Evolutionary conservation across 805 yeast species (phyloP).

Genomic region (Starmerella ratchasimensis): DNA sequence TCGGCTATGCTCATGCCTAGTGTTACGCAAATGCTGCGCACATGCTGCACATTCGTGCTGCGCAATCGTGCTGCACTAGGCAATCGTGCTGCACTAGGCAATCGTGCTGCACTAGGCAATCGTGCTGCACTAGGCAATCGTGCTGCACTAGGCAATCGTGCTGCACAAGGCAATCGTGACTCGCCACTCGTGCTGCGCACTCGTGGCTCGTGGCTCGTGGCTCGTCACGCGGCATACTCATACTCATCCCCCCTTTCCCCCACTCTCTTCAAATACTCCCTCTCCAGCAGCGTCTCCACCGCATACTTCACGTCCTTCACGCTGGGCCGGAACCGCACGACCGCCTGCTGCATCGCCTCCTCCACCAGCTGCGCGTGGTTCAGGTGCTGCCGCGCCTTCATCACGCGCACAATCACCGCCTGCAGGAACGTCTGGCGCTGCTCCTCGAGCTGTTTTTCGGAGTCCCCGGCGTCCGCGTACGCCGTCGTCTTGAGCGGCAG

Average conservation of each 20-base stretch:
- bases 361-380: constrained; percentile 69
- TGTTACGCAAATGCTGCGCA: too few species aligned
- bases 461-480: constrained; percentile 56
- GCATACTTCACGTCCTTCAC: constrained; percentile 77
- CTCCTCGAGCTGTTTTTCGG: constrained; percentile 70
- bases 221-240: constrained; percentile 76
- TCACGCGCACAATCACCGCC: constrained; percentile 89
- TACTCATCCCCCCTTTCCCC: constrained; percentile 63
- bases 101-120: too few species aligned
- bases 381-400: constrained; percentile 80
- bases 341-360: constrained; percentile 78
- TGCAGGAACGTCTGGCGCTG: constrained; percentile 74
- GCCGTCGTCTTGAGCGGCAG: constrained; percentile 44
- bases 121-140: too few species aligned
- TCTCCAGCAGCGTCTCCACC: constrained; percentile 71
- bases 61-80: too few species aligned
- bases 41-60: too few species aligned
- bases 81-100: too few species aligned
- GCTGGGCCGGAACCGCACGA: constrained; percentile 69
- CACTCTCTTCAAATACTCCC: constrained; percentile 70
- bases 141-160: too few species aligned
- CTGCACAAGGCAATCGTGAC: too few species aligned
- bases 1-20: too few species aligned
- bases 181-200: too few species aligned
- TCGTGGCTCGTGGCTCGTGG: too few species aligned